These are phyloP conservation scores for Linnemannia hyalina DNA, from an alignment of 192 early-diverging fungal genomes.

Conservation along the genomic window DNA sequence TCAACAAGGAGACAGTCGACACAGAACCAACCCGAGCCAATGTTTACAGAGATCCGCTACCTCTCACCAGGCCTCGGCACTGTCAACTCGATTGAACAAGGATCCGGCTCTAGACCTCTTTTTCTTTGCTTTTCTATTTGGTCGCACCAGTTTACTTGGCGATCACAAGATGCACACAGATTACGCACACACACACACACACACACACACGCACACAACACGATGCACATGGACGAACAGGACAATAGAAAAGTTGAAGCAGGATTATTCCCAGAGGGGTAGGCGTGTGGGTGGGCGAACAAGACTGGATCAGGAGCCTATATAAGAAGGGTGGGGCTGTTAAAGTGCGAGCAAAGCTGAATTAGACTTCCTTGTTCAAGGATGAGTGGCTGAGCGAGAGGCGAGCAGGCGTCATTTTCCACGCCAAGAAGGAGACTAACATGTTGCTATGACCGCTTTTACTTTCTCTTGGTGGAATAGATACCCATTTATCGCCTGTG, in stretches of 20 bases:
- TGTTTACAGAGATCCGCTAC: not conserved
- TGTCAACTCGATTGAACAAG: not conserved
- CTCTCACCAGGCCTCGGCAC: not conserved
- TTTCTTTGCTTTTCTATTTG: not conserved
- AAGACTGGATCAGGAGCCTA: no score
- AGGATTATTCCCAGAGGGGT: no score
- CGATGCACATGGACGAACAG: not conserved
- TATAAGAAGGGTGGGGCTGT: no score
- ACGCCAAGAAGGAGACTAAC: not conserved
- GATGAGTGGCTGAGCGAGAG: not conserved
- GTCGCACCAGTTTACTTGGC: not conserved
- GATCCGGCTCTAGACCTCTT: not conserved
- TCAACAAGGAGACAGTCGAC: not conserved
- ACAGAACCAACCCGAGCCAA: not conserved
- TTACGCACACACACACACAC: not conserved
- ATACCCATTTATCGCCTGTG: constrained; percentile 84
- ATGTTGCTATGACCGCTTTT: not conserved
- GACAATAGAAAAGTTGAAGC: not conserved
- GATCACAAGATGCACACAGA: not conserved
- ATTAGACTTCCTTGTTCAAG: not conserved
- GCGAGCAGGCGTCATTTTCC: not conserved
- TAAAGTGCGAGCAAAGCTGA: no score
- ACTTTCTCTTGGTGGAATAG: constrained; percentile 48
- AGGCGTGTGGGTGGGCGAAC: no score
- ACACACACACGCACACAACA: no score